These are phyloP conservation scores for Saraca asoca DNA, from an alignment of 331 rosid species.

Conservation along the genomic window DNA sequence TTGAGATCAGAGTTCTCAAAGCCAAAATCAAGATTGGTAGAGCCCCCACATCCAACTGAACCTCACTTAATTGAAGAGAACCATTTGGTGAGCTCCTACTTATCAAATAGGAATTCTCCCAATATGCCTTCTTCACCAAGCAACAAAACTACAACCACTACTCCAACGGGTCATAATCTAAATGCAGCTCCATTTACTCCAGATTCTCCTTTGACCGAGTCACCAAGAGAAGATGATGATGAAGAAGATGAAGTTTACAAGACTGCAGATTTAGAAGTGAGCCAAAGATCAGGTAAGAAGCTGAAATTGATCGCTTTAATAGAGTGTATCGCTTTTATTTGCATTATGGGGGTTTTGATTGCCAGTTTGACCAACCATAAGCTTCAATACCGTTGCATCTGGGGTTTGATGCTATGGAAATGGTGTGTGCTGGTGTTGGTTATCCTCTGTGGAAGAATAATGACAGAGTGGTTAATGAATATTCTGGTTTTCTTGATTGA, in stretches of 20 bases:
- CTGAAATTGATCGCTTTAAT: slow-evolving; percentile 32
- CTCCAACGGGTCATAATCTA: slow-evolving; percentile 33
- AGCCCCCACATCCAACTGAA: slow-evolving; percentile 45
- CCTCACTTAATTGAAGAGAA: slow-evolving; percentile 30
- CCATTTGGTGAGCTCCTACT: slow-evolving; percentile 15
- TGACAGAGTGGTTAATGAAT: slow-evolving; percentile 68
- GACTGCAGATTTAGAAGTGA: slow-evolving; percentile 63
- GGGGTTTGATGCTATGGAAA: slow-evolving; percentile 72
- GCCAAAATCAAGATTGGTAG: slow-evolving; percentile 69
- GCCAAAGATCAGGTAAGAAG: slow-evolving; percentile 47
- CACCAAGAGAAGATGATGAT: slow-evolving; percentile 48
- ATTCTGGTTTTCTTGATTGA: slow-evolving; percentile 67
- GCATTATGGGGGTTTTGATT: slow-evolving; percentile 49
- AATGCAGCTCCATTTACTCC: slow-evolving; percentile 57
- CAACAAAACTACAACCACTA: slow-evolving; percentile 25
- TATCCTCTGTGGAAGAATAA: slow-evolving; percentile 70
- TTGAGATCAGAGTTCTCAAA: slow-evolving; percentile 53
- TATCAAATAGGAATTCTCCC: slow-evolving; percentile 36
- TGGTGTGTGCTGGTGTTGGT: slow-evolving; percentile 76
- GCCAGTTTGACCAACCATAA: slow-evolving; percentile 26
- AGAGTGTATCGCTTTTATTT: slow-evolving; percentile 58
- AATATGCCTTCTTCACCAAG: slow-evolving; percentile 45
- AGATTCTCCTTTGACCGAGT: slow-evolving; percentile 53
- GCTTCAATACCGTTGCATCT: slow-evolving; percentile 34
- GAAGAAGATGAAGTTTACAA: slow-evolving; percentile 77